phyloP scores from a whole-genome alignment of 495 filamentous ascomycete species.

The Aeminium ludgeri region DNA sequence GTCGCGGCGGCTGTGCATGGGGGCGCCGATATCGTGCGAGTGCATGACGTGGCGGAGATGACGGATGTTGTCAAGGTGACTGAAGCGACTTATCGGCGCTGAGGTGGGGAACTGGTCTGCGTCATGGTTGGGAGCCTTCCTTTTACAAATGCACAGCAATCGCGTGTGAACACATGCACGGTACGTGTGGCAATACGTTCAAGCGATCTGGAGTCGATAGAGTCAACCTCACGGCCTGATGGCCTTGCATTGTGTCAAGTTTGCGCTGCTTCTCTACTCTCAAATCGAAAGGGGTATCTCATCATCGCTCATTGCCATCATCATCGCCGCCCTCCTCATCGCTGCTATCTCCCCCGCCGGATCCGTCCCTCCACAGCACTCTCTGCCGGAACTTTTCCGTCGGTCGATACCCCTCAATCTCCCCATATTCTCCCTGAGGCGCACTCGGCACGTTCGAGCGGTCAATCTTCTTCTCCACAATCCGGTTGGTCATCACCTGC shows the following conservation, averaged over 20 bases:
- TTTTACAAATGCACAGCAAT: too few relatives aligned
- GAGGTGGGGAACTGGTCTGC: background rate
- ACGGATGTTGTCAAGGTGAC: constrained; percentile 70
- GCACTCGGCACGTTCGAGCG: background rate
- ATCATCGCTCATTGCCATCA: background rate
- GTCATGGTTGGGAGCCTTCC: too few relatives aligned
- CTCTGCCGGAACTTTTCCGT: constrained; percentile 13
- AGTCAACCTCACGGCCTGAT: too few relatives aligned
- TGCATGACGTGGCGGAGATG: constrained; percentile 92
- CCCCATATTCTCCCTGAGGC: background rate
- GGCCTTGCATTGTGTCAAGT: background rate
- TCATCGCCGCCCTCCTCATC: constrained; percentile 2
- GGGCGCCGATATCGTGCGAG: constrained; percentile 87
- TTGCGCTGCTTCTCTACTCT: background rate
- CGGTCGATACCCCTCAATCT: background rate
- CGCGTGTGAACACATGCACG: too few relatives aligned
- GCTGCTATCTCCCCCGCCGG: background rate
- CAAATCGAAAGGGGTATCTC: background rate
- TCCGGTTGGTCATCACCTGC: constrained; percentile 23
- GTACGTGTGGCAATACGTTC: too few relatives aligned
- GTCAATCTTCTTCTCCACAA: constrained; percentile 31
- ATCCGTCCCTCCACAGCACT: background rate
- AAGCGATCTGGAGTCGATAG: too few relatives aligned
- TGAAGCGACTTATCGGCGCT: constrained; percentile 50
- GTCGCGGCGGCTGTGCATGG: constrained; percentile 74